These are phyloP conservation scores for Xylariaceae sp. DNA, from an alignment of 2,329 filamentous ascomycete genomes.

Conservation along the genomic window DNA sequence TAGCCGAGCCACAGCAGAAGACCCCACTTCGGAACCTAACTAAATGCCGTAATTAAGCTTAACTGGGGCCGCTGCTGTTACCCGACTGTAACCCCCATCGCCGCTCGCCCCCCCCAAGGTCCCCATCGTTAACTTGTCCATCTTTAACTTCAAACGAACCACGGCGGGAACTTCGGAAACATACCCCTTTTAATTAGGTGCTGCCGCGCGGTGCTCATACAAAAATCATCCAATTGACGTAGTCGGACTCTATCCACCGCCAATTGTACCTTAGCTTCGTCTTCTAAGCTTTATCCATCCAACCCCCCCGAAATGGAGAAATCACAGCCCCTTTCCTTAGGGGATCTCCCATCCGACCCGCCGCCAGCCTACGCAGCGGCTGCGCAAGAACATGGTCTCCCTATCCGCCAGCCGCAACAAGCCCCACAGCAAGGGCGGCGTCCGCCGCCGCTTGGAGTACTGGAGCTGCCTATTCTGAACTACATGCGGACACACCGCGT, in stretches of 20 bases:
- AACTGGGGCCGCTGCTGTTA: constrained; percentile 9
- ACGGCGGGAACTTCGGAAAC: neutral
- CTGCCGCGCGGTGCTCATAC: too few species aligned
- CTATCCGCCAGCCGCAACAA: constrained; percentile 26
- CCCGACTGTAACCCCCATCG: too few species aligned
- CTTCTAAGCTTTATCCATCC: neutral
- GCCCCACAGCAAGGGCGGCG: constrained; percentile 35
- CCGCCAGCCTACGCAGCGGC: constrained; percentile 55
- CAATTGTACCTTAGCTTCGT: too few species aligned
- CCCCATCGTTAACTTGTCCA: too few species aligned
- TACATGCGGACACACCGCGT: constrained; percentile 79
- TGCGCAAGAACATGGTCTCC: constrained; percentile 46
- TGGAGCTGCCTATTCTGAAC: constrained; percentile 80
- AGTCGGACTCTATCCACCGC: too few species aligned
- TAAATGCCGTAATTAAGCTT: constrained; percentile 22
- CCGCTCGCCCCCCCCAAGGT: too few species aligned
- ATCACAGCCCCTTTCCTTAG: constrained; percentile 25
- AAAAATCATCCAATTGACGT: too few species aligned
- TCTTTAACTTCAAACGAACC: too few species aligned
- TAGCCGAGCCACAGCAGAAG: constrained; percentile 14
- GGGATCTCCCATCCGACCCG: constrained; percentile 44
- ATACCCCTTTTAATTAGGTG: neutral
- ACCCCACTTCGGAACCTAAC: too few species aligned
- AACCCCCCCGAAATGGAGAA: constrained; percentile 23
- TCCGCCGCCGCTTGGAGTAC: constrained; percentile 55